Evolutionary conservation across 306 rosid species (phyloP), one percentile per base, ranked within the genome.

Genomic region (Castanea mollissima): DNA sequence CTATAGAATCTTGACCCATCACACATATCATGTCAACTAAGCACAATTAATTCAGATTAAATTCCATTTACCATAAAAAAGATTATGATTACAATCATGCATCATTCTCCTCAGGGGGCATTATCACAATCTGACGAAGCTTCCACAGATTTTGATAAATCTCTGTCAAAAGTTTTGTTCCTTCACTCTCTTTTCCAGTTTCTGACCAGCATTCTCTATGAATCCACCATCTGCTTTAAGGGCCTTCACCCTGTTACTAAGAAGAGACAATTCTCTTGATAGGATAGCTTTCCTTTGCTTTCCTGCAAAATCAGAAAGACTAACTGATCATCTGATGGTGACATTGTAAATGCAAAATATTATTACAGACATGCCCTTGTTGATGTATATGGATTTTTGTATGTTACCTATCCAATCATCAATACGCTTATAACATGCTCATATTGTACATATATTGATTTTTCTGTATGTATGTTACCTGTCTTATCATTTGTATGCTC

Each of bases 201-300:
- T 51, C 85, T 80, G 83, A 41, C 87, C 71, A 60, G 80, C 88
- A 71, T 83, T 59, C 56, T 89, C 85, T 57, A 85, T 49, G 81
- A 82, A 75, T 20, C 84, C 86, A 31, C 74, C 74, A 67, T 85
- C 89, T 52, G 86, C 82, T 87, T 91, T 86, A 64, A 85, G 90
- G 56, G 77, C 93, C 88, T 79, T 89, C 87, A 84, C 83, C 54
- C 79, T 86, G 31, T 86, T 84, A 69, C 84, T 27, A 35, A 91
- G 87, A 63, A 78, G 86, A 38, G 81, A 86, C 64, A 86, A 60
- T 27, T 83, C 59, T 59, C 57, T 82, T 23, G 77, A 35, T 32
- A 83, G 76, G 54, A 76, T 46, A 63, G 73, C 38, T 81, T 79
- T 84, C 2, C 85, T 78, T 86, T 71, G 89, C 74, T 81, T 82